Evolutionary conservation across 208 protist species (phyloP).

Genomic region (Acanthamoeba lenticulata): DNA sequence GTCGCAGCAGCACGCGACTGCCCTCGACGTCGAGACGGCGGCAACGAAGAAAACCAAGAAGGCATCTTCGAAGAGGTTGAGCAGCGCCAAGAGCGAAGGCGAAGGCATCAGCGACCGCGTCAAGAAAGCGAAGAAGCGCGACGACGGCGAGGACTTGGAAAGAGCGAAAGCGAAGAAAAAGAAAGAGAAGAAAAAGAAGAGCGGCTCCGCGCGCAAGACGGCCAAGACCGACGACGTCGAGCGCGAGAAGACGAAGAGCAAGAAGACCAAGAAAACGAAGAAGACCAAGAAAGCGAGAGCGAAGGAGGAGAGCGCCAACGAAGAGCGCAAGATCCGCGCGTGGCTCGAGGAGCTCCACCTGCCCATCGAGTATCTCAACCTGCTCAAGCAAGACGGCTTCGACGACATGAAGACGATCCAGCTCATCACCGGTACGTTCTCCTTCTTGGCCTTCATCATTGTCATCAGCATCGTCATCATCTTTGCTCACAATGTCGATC

Average conservation of each 20-base stretch:
- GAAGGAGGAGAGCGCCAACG: background rate
- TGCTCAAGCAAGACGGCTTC: conserved; percentile 29
- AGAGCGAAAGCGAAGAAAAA: background rate
- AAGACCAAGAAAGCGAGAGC: background rate
- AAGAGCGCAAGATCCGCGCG: background rate
- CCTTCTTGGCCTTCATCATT: too few relatives aligned
- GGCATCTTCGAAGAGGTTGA: too few relatives aligned
- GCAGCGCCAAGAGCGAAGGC: background rate
- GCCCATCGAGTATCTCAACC: background rate
- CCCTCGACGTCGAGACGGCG: background rate
- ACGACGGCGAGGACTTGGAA: background rate
- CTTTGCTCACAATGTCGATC: too few relatives aligned
- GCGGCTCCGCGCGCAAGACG: background rate
- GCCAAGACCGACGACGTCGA: background rate
- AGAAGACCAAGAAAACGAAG: background rate
- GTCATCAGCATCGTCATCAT: too few relatives aligned
- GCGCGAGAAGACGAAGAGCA: background rate
- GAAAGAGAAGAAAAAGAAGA: background rate
- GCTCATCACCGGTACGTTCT: conserved; percentile 48
- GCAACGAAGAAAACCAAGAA: background rate
- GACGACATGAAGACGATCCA: conserved; percentile 53
- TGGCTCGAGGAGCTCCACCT: background rate
- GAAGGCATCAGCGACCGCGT: background rate
- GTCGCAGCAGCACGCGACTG: background rate
- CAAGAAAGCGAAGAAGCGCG: background rate